Evolutionary conservation across 2,329 filamentous ascomycete species (phyloP).

Genomic region (Penicillium janthinellum): DNA sequence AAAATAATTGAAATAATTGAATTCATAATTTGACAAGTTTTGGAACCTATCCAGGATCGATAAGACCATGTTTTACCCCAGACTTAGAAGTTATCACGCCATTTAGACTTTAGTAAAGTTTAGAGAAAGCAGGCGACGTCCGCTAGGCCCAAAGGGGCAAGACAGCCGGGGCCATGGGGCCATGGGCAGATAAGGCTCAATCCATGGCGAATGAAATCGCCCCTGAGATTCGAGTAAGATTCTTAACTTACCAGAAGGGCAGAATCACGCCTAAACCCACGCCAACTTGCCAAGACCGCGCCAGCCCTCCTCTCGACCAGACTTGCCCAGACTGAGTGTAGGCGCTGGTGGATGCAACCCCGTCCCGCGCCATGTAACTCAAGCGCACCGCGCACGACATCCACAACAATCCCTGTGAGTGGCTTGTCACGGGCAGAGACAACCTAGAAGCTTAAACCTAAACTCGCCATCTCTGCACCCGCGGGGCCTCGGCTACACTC

Average conservation of each 20-base stretch:
- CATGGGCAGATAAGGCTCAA: conserved; percentile 13
- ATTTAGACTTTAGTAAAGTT: not conserved
- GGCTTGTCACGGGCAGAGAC: not conserved
- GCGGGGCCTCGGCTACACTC: not conserved
- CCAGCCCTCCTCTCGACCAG: not conserved
- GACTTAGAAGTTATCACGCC: conserved; percentile 13
- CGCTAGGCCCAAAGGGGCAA: not conserved
- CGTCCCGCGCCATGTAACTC: conserved; percentile 11
- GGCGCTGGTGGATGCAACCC: conserved; percentile 5
- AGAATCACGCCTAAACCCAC: not conserved
- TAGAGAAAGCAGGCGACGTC: no score
- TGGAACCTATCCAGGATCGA: not conserved
- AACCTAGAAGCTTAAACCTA: conserved; percentile 11
- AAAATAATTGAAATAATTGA: not conserved
- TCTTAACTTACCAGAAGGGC: no score
- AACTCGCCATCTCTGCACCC: not conserved
- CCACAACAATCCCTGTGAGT: not conserved
- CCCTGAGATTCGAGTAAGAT: not conserved
- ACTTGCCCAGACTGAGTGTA: not conserved
- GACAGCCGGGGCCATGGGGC: conserved; percentile 4
- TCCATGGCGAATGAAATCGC: not conserved
- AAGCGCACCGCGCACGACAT: not conserved
- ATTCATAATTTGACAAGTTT: not conserved
- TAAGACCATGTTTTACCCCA: conserved; percentile 13
- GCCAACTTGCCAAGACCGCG: not conserved